A percentile compares a stretch with the other conserved stretches of the same genome.
Evolutionary conservation across 169 alveolate genomes (phyloP).

Genomic region (Fabrea salina): DNA sequence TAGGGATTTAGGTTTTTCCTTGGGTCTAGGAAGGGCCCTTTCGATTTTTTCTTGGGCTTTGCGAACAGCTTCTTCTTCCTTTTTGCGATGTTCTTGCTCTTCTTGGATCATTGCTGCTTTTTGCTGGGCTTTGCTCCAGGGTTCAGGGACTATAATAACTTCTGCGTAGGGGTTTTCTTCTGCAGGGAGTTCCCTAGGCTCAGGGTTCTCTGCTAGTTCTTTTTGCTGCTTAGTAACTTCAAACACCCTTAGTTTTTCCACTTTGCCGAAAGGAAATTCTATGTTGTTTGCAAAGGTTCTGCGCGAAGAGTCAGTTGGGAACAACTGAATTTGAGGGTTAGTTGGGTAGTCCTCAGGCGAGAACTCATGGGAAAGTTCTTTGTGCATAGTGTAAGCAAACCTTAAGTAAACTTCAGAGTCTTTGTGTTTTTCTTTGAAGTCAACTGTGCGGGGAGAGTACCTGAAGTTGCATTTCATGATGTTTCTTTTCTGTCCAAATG

Average conservation of each 20-base stretch:
- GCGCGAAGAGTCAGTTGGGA: background rate
- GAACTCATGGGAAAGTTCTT: constrained; percentile 7
- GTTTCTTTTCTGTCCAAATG: constrained; percentile 4
- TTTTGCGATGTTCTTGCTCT: constrained; percentile 13
- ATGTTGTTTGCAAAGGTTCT: background rate
- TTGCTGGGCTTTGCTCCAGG: constrained; percentile 23
- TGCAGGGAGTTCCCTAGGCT: constrained; percentile 12
- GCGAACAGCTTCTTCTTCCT: constrained; percentile 22
- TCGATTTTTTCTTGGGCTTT: constrained; percentile 17
- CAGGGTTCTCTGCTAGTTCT: constrained; percentile 6
- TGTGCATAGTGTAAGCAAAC: background rate
- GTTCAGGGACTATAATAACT: background rate
- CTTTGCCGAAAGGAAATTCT: constrained; percentile 9
- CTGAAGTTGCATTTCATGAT: background rate
- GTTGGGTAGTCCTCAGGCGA: background rate
- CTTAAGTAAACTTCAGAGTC: background rate
- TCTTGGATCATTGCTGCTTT: constrained; percentile 28
- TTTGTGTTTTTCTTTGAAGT: background rate
- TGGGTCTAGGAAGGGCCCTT: background rate
- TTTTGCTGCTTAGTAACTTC: background rate
- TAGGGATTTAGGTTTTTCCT: background rate
- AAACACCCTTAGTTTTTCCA: background rate
- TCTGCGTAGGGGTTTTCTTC: background rate
- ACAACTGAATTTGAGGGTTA: background rate
- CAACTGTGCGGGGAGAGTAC: background rate